Conservation (phyloP, 768 basidiomycete genomes). For the Exidia glandulosa region DNA sequence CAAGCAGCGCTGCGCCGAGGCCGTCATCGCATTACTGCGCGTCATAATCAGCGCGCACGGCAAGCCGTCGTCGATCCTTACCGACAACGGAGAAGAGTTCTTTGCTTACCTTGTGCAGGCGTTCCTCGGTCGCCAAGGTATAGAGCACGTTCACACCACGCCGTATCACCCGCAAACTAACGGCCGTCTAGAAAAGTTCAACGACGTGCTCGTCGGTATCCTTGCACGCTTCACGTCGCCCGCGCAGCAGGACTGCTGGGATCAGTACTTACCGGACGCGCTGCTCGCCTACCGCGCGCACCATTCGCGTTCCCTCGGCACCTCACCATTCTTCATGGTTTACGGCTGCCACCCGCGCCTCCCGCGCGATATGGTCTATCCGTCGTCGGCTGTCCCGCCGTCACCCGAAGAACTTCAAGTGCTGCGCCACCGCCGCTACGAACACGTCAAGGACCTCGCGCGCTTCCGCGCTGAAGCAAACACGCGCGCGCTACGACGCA, state of each 20-base stretch:
- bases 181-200: neutral
- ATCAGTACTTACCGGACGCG: constrained; percentile 11
- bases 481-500: constrained; percentile 6
- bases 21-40: constrained; percentile 1
- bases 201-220: constrained; percentile 3
- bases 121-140: constrained; percentile 1
- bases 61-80: constrained; percentile 10
- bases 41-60: constrained; percentile 6
- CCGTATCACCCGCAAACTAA: neutral
- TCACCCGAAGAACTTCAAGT: constrained; percentile 10
- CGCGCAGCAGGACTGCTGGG: constrained; percentile 1
- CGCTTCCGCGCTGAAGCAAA: constrained; percentile 10
- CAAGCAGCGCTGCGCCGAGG: constrained; percentile 3
- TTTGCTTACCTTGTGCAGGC: constrained; percentile 7
- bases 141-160: constrained; percentile 12
- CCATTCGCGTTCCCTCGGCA: constrained; percentile 5
- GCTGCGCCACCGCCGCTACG: constrained; percentile 8
- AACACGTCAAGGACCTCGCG: constrained; percentile 12
- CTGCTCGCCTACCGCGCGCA: constrained; percentile 12
- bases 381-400: constrained; percentile 8
- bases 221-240: constrained; percentile 8
- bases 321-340: constrained; percentile 10
- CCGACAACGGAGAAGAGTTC: constrained; percentile 15
- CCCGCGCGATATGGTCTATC: constrained; percentile 9
- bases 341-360: constrained; percentile 10